Percentiles rank a stretch among this genome's conserved stretches.
Evolutionary conservation across 2,329 filamentous ascomycete genomes (phyloP).

Genomic region (Grosmannia penicillata): DNA sequence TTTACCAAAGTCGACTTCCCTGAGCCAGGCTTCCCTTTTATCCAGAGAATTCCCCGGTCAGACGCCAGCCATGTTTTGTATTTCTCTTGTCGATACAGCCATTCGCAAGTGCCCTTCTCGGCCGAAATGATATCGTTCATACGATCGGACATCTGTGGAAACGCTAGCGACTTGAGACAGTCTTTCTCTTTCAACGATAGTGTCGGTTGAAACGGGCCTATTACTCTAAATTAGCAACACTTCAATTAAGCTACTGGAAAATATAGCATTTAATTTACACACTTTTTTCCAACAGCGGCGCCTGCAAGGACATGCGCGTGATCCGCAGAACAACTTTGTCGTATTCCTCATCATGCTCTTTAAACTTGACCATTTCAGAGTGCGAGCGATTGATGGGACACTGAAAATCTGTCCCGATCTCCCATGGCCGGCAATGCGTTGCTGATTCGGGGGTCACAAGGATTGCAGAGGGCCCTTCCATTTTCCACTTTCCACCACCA

Average conservation of each 20-base stretch:
- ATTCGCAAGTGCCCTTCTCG: conserved; percentile 2
- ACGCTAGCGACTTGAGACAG: neutral
- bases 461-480: neutral
- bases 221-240: too few species aligned
- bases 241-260: too few species aligned
- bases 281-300: too few species aligned
- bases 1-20: conserved; percentile 16
- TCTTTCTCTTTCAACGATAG: too few species aligned
- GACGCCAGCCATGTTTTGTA: neutral
- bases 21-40: conserved; percentile 22
- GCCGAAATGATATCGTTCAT: neutral
- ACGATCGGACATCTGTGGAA: neutral
- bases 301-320: too few species aligned
- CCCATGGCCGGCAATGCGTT: neutral
- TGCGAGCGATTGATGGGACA: neutral
- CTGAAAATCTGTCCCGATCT: neutral
- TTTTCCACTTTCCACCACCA: neutral
- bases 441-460: neutral
- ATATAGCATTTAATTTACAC: too few species aligned
- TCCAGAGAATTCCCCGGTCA: conserved; percentile 19
- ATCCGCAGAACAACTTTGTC: too few species aligned
- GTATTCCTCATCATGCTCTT: too few species aligned
- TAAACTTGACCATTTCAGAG: neutral
- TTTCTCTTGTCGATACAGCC: neutral
- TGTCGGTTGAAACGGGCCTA: too few species aligned